Base-by-base conservation (phyloP, 2,329 filamentous ascomycete species). In the Nemania serpens region DNA sequence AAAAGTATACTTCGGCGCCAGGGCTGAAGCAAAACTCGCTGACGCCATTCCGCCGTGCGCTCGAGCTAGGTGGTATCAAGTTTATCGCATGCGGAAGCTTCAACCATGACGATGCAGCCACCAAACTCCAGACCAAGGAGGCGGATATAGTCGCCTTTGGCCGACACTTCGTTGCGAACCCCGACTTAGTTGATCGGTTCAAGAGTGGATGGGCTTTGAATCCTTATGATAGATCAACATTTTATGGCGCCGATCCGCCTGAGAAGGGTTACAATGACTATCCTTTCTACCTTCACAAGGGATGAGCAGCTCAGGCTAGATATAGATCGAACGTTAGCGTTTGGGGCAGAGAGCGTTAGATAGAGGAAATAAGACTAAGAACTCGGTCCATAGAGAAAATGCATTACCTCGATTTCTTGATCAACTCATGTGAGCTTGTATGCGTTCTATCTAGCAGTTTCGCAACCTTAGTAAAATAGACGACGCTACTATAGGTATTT, bases 251-350 rank as follows among this genome's bases (percentile, higher is more conserved):
- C 6, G 58, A 39, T 17, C 67, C 68, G 3, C 66, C 65, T 0
- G 66, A 69, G 41, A 70, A 76, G 66, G 76, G 75, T 5, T 78
- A 78, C 59, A 71, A 67, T 4, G 75, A 77, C 60, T 78, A 78
- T 57, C 67, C 75, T 9, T 67, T 74, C 52, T 71, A 71, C 20
- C 46, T 49, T 48, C 53, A 53, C 41, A 58, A 59, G 70, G 2
- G 11, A 29, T 39, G 34, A 55, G 20, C 7, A n/a, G 7, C 25
- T 29, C 25, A n/a, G n/a, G n/a, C n/a, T n/a, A n/a, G 25, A 29
- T 29, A 29, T 29, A 29, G 25, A 29, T 7, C 25, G 36, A 39
- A 39, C 36, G 4, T 12, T 39, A 12, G 15, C 36, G 15, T 39
- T 39, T 39, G 36, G 11, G 11, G 11, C 11, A 39, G 36, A 39